Base-by-base conservation (phyloP, 495 filamentous ascomycete species). In the Thozetella sp. region DNA sequence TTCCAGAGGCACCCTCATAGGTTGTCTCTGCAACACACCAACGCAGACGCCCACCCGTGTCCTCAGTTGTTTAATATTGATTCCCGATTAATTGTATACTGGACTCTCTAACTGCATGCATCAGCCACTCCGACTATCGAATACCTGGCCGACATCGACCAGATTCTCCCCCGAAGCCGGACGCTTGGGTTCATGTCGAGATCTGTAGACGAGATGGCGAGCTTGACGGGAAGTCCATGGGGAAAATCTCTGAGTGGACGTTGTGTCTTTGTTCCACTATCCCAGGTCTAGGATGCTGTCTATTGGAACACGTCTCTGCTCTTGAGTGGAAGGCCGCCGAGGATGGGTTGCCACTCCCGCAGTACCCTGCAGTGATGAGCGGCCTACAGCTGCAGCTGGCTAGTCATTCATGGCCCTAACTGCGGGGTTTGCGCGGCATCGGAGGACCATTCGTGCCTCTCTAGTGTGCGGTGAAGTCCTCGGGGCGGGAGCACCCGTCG, bases 351-450 rank as follows among this genome's bases (percentile, higher is more conserved):
- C n/a, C 9, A 3, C n/a, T 48, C n/a, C 43, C 43, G n/a, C 6
- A 3, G n/a, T 19, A 10, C 10, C n/a, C 9, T 48, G 43, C 43
- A 48, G 43, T n/a, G n/a, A 48, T 10, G n/a, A 10, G 20, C 6
- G 4, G 20, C 11, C 43, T 15, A 10, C 4, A 48, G 9, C 43
- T 48, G 43, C 43, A 48, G 43, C 43, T 48, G 20, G n/a, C 20
- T 10, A 48, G 43, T 48, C n/a, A 48, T 15, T n/a, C 11, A n/a
- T 19, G 43, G 6, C 3, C 4, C 10, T 3, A 19, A 19, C 43
- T 48, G 43, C 43, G 43, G 43, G 43, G 43, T 48, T 48, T 48
- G 43, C 43, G 43, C 43, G 43, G 43, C 43, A 48, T 48, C 43
- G 43, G 43, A 48, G 43, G 43, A 4, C 43, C 9, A 48, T 48